phyloP scores from a whole-genome alignment of 2,329 filamentous ascomycete genomes.

The Leptosphaerulina australis region DNA sequence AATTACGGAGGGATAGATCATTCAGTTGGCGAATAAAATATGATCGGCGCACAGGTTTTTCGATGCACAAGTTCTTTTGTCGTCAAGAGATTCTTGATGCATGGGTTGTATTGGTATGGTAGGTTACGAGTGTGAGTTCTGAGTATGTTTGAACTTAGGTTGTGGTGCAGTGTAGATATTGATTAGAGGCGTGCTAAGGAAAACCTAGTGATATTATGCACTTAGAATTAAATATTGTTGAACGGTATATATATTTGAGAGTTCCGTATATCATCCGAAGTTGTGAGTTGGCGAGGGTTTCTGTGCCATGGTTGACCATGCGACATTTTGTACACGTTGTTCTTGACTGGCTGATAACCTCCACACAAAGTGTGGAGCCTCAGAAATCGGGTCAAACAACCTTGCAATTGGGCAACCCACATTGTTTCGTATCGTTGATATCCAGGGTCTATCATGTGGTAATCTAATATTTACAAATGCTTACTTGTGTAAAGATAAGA shows the following conservation, averaged over 20 bases:
- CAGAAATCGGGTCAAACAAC: not conserved
- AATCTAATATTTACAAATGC: not conserved
- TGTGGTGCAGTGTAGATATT: too few species aligned
- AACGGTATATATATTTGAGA: not conserved
- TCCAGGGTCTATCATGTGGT: not conserved
- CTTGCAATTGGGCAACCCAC: constrained; percentile 5
- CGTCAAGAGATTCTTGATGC: too few species aligned
- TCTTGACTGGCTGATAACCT: constrained; percentile 2
- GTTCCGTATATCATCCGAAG: constrained; percentile 2
- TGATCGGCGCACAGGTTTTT: too few species aligned
- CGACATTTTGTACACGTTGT: constrained; percentile 15
- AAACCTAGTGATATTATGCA: too few species aligned
- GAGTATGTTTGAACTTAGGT: too few species aligned
- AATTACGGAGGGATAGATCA: too few species aligned
- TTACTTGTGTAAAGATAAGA: constrained; percentile 7
- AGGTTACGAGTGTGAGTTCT: too few species aligned
- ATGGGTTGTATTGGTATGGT: too few species aligned
- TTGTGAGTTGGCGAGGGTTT: constrained; percentile 12
- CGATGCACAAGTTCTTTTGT: too few species aligned
- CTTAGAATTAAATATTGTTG: too few species aligned
- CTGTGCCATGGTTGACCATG: constrained; percentile 17
- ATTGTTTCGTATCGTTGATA: constrained; percentile 1
- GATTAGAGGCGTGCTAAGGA: too few species aligned
- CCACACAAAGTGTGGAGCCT: not conserved
- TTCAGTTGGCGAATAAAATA: too few species aligned